Base-by-base conservation (phyloP, 371 early-diverging fungal genomes). In the Mortierella sp. region DNA sequence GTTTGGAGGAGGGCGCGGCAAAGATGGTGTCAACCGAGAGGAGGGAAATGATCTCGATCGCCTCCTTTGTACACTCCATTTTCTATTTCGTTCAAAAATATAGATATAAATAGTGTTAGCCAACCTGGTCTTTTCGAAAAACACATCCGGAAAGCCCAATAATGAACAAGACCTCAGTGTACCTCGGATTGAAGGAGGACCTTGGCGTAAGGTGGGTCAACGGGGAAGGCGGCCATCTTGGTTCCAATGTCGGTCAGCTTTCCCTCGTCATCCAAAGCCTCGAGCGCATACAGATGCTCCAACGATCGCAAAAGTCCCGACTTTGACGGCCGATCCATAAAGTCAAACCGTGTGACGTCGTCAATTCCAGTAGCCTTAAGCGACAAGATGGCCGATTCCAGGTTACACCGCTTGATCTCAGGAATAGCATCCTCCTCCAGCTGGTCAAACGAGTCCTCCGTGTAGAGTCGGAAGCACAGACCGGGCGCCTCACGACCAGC, bases 351-450 rank as follows among this genome's bases (percentile, higher is more conserved):
- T 71, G 96, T 83, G 19, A 98, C 92, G 87, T 99, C 95, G 3
- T 95, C 89, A 69, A 98, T 94, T 0, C 98, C 99, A 4, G 97
- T 90, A 0, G 98, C 97, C 81, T 97, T 97, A 76, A 99, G 89
- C 31, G 93, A 89, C 75, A 99, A 88, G 10, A 98, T 91, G 2
- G 96, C 97, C 55, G 95, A 94, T 11, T 98, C 92, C 54, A 99
- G 89, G 85, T 98, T 98, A 83, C 97, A 96, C 72, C 97, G 91
- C 83, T 95, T 89, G 79, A 99, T 99, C 91, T 99, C 99, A 10
- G 99, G 99, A 44, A 94, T 92, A 1, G 95, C 93, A 77, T 96
- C 94, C 69, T 97, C 96, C 19, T 84, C 85, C 64, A 84, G 59
- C 71, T 92, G 90, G 6, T 91, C 88, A 86, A 94, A 99, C 2